phyloP scores from a whole-genome alignment of 2,329 filamentous ascomycete species.

The Ascochyta fabae region DNA sequence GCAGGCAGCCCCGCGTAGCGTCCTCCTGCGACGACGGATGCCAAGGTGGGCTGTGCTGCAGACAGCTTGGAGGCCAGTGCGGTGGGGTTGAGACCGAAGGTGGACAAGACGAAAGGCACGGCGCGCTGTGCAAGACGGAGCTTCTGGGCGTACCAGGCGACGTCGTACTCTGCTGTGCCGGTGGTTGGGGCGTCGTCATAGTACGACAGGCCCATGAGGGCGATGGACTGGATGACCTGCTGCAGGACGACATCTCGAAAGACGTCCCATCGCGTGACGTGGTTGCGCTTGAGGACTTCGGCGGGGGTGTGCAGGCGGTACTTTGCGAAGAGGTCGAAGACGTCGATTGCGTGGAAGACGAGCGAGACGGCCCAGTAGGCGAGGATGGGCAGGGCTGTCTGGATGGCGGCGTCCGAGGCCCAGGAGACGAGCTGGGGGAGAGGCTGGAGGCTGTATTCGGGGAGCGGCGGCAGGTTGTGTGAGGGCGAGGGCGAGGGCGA shows the following conservation, averaged over 20 bases:
- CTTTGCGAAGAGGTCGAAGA: constrained; percentile 82
- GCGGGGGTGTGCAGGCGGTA: constrained; percentile 95
- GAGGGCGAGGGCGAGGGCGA: no score
- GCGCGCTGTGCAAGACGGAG: constrained; percentile 78
- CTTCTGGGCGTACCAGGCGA: constrained; percentile 87
- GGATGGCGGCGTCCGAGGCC: constrained; percentile 81
- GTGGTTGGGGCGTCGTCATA: constrained; percentile 76
- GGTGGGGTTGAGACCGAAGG: constrained; percentile 77
- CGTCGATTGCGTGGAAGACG: constrained; percentile 87
- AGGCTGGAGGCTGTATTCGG: constrained; percentile 75
- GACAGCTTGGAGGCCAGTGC: constrained; percentile 78
- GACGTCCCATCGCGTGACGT: constrained; percentile 82
- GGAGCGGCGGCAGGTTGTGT: constrained; percentile 78
- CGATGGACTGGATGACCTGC: constrained; percentile 83
- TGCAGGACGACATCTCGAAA: constrained; percentile 90
- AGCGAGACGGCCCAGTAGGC: constrained; percentile 89
- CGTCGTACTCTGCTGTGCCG: constrained; percentile 83
- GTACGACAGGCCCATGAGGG: constrained; percentile 70
- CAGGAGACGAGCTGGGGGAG: constrained; percentile 76
- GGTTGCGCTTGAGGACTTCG: constrained; percentile 86
- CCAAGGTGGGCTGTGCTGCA: constrained; percentile 73
- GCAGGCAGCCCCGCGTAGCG: constrained; percentile 78
- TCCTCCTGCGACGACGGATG: constrained; percentile 79
- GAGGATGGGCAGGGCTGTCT: constrained; percentile 76
- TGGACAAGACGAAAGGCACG: constrained; percentile 73